Evolutionary conservation across 1,284 basidiomycete species (phyloP).

Genomic region (Athelia sp.): DNA sequence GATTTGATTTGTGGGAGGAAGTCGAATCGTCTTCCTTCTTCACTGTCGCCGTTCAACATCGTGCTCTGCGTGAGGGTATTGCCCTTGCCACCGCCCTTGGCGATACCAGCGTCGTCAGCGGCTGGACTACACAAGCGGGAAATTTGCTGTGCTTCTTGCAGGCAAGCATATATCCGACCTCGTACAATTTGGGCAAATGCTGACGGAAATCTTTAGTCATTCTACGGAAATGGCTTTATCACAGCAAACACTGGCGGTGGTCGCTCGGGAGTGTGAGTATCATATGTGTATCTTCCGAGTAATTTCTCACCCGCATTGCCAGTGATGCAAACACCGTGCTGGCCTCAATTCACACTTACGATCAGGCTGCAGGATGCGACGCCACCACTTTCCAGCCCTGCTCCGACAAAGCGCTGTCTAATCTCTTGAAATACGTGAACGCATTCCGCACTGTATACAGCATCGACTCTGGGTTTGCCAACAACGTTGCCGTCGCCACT

Average conservation of each 20-base stretch:
- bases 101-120: constrained; percentile 24
- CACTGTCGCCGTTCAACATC: constrained; percentile 42
- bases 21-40: constrained; percentile 40
- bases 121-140: constrained; percentile 32
- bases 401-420: constrained; percentile 52
- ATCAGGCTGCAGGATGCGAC: constrained; percentile 45
- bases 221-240: constrained; percentile 33
- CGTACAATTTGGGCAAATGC: background rate
- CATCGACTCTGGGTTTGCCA: constrained; percentile 43
- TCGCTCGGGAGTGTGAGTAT: constrained; percentile 25
- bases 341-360: constrained; percentile 41
- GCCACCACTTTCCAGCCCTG: constrained; percentile 54
- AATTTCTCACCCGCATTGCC: background rate
- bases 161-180: constrained; percentile 15
- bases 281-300: background rate
- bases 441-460: constrained; percentile 46
- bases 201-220: constrained; percentile 21
- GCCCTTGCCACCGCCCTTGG: constrained; percentile 30
- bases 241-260: constrained; percentile 38
- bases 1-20: constrained; percentile 49
- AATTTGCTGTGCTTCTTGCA: constrained; percentile 40
- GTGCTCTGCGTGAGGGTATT: constrained; percentile 36
- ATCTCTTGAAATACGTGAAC: constrained; percentile 47
- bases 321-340: background rate
- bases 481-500: constrained; percentile 39